These are phyloP conservation scores for Senna tora DNA, from an alignment of 306 rosid species.

Conservation along the genomic window DNA sequence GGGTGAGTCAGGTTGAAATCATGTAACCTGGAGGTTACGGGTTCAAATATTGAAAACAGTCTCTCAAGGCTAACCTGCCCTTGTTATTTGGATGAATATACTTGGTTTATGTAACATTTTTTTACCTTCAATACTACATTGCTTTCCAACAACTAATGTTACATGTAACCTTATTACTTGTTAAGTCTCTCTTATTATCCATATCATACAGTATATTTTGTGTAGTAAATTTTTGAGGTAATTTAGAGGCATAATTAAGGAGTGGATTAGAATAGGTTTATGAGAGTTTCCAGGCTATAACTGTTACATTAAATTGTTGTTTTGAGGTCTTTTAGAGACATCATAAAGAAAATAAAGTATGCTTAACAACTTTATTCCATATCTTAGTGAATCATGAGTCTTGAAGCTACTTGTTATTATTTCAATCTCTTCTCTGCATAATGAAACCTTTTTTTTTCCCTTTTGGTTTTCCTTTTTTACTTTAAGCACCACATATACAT, in stretches of 20 bases:
- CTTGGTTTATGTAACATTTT: too few species aligned
- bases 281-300: constrained; percentile 40
- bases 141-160: neutral
- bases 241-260: neutral
- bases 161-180: constrained; percentile 6
- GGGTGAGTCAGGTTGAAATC: too few species aligned
- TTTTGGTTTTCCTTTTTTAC: constrained; percentile 50
- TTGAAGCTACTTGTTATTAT: constrained; percentile 43
- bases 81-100: too few species aligned
- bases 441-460: constrained; percentile 48
- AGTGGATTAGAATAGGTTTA: constrained; percentile 21
- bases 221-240: too few species aligned
- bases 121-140: neutral
- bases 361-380: constrained; percentile 61
- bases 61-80: too few species aligned
- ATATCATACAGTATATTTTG: neutral
- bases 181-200: constrained; percentile 7
- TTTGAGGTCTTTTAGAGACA: constrained; percentile 31
- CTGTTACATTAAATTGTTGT: constrained; percentile 70
- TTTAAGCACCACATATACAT: constrained; percentile 23
- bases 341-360: constrained; percentile 42
- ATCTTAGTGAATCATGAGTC: constrained; percentile 43
- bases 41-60: too few species aligned
- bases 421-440: constrained; percentile 39
- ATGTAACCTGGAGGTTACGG: too few species aligned